Conservation (phyloP, 352 stramenopile genomes). For the Lagenidium giganteum region DNA sequence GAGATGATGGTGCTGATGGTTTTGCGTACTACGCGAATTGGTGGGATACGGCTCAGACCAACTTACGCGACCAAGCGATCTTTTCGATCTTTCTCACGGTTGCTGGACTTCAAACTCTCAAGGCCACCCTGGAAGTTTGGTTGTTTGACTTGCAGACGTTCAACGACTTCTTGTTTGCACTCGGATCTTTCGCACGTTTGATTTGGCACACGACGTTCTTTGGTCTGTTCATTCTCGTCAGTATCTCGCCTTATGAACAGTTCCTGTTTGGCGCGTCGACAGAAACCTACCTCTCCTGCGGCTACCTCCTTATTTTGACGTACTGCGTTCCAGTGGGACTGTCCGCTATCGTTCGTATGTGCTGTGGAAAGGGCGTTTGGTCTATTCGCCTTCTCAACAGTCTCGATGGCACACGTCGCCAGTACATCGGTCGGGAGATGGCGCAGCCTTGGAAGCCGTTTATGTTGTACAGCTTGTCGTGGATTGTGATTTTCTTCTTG, state of each 20-base stretch:
- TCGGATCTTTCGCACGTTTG: constrained; percentile 61
- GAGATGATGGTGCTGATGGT: constrained; percentile 35
- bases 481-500: constrained; percentile 63
- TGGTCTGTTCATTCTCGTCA: constrained; percentile 49
- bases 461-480: constrained; percentile 57
- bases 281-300: constrained; percentile 51
- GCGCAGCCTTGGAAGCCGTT: constrained; percentile 57
- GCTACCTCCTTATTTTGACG: constrained; percentile 35
- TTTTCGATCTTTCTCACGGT: constrained; percentile 69
- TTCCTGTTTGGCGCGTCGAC: constrained; percentile 41
- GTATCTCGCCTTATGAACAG: constrained; percentile 51
- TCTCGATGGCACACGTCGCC: constrained; percentile 60
- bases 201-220: constrained; percentile 77
- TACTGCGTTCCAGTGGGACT: constrained; percentile 61
- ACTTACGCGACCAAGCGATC: constrained; percentile 62
- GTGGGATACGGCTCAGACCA: constrained; percentile 40
- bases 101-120: constrained; percentile 45
- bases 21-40: constrained; percentile 61
- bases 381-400: constrained; percentile 53
- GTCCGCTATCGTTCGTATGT: constrained; percentile 43
- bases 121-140: constrained; percentile 75
- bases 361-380: constrained; percentile 43
- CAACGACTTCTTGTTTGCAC: constrained; percentile 48
- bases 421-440: constrained; percentile 79
- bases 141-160: constrained; percentile 62